Evolutionary conservation across 495 filamentous ascomycete species (phyloP), one percentile per base, ranked within the genome.

Genomic region (Daldinia childiae): DNA sequence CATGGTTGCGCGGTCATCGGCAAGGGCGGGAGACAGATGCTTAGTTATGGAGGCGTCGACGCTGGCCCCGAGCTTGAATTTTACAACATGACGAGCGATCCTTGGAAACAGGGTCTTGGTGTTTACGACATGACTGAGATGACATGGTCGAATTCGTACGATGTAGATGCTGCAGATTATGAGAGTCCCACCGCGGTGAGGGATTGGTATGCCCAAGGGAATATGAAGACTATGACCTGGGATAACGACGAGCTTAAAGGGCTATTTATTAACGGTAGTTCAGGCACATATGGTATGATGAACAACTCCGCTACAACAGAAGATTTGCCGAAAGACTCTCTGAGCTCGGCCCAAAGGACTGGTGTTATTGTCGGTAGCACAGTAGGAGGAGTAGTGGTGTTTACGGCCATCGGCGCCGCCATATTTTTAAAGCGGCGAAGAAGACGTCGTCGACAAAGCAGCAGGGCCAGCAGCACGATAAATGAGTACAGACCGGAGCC

Each of bases 81-180:
- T 69, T 21, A 26, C 27, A 45, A 74, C 36, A 73, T 55, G 38
- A 78, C 76, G 5, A 19, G 74, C 15, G 82, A 84, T 68, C 80
- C 78, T 1, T 81, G 79, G 71, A 76, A 74, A 24, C 76, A 83
- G 26, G 81, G 81, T 2, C 58, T 84, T 30, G 72, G 76, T 0
- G 64, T 83, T 27, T 83, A 81, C 67, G 82, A 84, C 54, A 79
- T 83, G 78, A 81, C 71, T 3, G 72, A 69, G 24, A 45, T 82
- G 73, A 62, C 65, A 45, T 83, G 82, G 82, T 77, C 57, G 21
- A 60, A 78, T 59, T 71, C 68, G 5, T 84, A 81, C 56, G 68
- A 83, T 27, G 74, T 80, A 5, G 63, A 79, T 43, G 82, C 80
- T 5, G 64, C 69, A 2, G 58, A 71, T 14, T 84, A 84, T 52